phyloP scores from a whole-genome alignment of 176 grass and related monocot genomes.

The Oryza meyeriana region DNA sequence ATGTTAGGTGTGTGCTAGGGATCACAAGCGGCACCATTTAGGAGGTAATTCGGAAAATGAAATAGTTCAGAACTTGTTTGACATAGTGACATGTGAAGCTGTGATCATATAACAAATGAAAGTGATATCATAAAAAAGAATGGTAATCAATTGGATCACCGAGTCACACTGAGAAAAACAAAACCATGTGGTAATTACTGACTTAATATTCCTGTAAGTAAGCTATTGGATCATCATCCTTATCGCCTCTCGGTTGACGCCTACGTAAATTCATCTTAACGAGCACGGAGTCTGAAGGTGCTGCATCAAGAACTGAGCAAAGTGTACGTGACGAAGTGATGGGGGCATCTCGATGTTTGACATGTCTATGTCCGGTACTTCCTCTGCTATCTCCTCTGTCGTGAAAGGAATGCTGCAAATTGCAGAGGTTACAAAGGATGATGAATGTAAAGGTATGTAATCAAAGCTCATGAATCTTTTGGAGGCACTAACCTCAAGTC shows the following conservation, averaged over 20 bases:
- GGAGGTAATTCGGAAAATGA: too few species aligned
- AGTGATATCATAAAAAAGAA: background rate
- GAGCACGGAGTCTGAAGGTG: slow-evolving; percentile 39
- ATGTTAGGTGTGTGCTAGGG: too few species aligned
- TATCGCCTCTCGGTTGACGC: background rate
- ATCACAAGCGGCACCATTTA: background rate
- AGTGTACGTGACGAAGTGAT: slow-evolving; percentile 58
- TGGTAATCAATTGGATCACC: background rate
- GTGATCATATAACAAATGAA: background rate
- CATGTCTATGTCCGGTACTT: slow-evolving; percentile 62
- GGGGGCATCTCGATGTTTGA: slow-evolving; percentile 60
- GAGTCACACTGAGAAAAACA: background rate
- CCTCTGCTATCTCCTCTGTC: slow-evolving; percentile 75
- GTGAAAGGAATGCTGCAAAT: slow-evolving; percentile 84
- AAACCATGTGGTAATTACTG: background rate
- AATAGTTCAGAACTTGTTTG: background rate
- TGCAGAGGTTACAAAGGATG: background rate
- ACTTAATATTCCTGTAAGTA: slow-evolving; percentile 9
- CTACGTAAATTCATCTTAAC: slow-evolving; percentile 8
- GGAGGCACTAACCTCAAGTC: slow-evolving; percentile 68
- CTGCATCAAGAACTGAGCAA: slow-evolving; percentile 58
- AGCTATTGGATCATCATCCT: background rate
- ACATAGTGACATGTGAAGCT: background rate
- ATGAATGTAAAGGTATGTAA: background rate
- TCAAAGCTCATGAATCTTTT: background rate